Evolutionary conservation across 2,329 filamentous ascomycete genomes (phyloP).

Genomic region (Neurospora crassa): DNA sequence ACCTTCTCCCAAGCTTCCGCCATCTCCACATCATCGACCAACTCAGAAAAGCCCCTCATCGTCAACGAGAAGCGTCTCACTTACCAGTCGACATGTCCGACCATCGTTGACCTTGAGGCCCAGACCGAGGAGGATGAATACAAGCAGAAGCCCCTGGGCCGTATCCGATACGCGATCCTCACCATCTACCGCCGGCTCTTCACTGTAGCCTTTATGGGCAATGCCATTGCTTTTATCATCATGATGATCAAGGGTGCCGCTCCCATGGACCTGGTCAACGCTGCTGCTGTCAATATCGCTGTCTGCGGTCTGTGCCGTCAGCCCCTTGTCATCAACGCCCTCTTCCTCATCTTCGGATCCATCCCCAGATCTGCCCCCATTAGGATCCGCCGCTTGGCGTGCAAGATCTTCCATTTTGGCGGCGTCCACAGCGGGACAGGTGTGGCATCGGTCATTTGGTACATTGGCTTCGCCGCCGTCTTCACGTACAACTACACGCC

Average conservation of each 20-base stretch:
- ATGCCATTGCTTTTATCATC: slow-evolving; percentile 36
- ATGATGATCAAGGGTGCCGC: slow-evolving; percentile 27
- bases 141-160: slow-evolving; percentile 13
- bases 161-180: slow-evolving; percentile 34
- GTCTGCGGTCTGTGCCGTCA: slow-evolving; percentile 42
- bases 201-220: slow-evolving; percentile 40
- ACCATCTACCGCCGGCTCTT: slow-evolving; percentile 49
- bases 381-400: slow-evolving; percentile 35
- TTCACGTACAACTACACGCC: slow-evolving; percentile 26
- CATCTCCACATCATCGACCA: slow-evolving; percentile 1
- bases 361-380: slow-evolving; percentile 36
- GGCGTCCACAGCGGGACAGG: slow-evolving; percentile 42
- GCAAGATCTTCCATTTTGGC: slow-evolving; percentile 43
- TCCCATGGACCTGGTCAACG: slow-evolving; percentile 15
- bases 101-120: slow-evolving; percentile 12
- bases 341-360: slow-evolving; percentile 35
- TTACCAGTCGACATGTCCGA: slow-evolving; percentile 1
- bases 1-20: not conserved
- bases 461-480: slow-evolving; percentile 32
- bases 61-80: slow-evolving; percentile 4
- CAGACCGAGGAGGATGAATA: slow-evolving; percentile 9
- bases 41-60: not conserved
- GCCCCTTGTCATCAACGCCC: slow-evolving; percentile 40
- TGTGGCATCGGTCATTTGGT: slow-evolving; percentile 39
- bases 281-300: slow-evolving; percentile 32